Base-by-base conservation (phyloP, 306 rosid species). In the Ziziphus jujuba region DNA sequence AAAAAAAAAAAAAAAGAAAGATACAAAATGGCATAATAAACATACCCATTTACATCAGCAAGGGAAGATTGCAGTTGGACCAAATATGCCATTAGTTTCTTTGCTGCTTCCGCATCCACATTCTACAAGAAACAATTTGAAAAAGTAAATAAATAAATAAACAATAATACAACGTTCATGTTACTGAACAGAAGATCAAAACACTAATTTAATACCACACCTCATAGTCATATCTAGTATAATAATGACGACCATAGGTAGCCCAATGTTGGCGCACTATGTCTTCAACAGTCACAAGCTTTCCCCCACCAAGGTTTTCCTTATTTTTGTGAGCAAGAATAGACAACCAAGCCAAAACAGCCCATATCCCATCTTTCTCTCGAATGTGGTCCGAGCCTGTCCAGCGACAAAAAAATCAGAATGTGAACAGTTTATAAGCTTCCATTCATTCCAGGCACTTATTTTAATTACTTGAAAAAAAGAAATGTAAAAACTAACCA, bases 331-430 rank as follows among this genome's bases (percentile, higher is more conserved):
- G 59, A 58, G 97, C 97, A 21, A 90, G 85, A 60, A 90, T 88
- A 45, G 99, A 87, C 21, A 90, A 78, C 99, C 97, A 95, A 77
- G 97, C 99, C 87, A 90, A 79, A 70, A 95, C 99, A 49, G 99
- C 97, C 99, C 97, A 88, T 79, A 95, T 95, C 64, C 99, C 99
- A 85, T 95, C 99, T 72, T 95, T 95, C 80, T 90, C 99, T 54
- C 99, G 95, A 56, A 95, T 90, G 77, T 95, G 99, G 63, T 95
- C 99, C 15, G 97, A 95, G 43, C 99, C 99, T 95, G 72, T 60
- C 67, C 69, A 86, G 54, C 70, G 68, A 73, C 38, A 68, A 64
- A 43, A 38, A 75, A 61, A 59, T 58, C 48, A 70, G 10, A 76
- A 80, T 51, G 59, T 55, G 59, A 9, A 61, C 36, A 56, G 36